These are phyloP conservation scores for Durio zibethinus DNA, from an alignment of 345 rosid species.

Conservation along the genomic window DNA sequence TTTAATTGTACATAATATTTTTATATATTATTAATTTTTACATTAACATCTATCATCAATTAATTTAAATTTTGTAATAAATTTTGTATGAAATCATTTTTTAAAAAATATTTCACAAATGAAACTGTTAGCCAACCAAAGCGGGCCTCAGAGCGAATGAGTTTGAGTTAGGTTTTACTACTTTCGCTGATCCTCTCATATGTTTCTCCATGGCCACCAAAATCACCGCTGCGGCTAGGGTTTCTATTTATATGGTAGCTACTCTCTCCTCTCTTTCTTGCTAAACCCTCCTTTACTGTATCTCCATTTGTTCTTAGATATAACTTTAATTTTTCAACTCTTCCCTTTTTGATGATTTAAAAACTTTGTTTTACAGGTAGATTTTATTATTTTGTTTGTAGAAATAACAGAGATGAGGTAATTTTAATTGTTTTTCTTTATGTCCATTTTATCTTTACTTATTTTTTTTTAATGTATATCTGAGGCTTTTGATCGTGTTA, in stretches of 20 bases:
- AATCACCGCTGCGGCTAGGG: not conserved
- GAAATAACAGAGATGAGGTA: slow-evolving; percentile 30
- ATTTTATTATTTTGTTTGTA: not conserved
- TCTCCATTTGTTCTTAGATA: not conserved
- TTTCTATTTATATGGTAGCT: not conserved
- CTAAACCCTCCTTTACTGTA: not conserved
- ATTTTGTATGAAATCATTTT: too few species aligned
- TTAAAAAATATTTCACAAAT: too few species aligned
- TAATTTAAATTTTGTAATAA: too few species aligned
- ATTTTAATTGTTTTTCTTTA: not conserved
- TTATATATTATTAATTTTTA: too few species aligned
- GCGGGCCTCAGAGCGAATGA: too few species aligned
- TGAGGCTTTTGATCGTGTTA: not conserved
- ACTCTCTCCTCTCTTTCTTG: not conserved
- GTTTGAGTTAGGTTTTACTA: not conserved
- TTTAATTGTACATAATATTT: too few species aligned
- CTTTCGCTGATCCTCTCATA: not conserved
- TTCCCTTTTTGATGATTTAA: not conserved
- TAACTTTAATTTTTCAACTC: not conserved
- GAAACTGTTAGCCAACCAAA: too few species aligned
- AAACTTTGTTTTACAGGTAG: slow-evolving; percentile 9
- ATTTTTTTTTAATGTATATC: not conserved
- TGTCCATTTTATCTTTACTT: not conserved
- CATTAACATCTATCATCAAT: too few species aligned
- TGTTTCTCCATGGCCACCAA: not conserved